Evolutionary conservation across 805 yeast species (phyloP).

Genomic region (Komagataella pastoris): DNA sequence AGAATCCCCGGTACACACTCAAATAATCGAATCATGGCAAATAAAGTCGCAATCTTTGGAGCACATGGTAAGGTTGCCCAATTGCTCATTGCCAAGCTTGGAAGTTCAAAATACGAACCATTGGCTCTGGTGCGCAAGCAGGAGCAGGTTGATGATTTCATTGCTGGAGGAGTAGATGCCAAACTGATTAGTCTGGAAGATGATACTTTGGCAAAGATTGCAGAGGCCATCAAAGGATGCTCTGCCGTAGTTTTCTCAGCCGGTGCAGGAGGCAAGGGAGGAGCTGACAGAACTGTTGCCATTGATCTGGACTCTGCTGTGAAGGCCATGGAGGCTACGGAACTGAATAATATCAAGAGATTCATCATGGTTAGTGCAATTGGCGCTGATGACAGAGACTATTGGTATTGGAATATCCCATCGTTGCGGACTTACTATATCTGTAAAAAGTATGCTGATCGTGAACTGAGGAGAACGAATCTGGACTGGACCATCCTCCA

Average conservation of each 20-base stretch:
- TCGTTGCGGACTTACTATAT: constrained; percentile 33
- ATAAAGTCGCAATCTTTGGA: constrained; percentile 37
- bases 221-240: constrained; percentile 25
- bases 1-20: neutral
- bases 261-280: constrained; percentile 46
- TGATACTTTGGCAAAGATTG: constrained; percentile 20
- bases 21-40: constrained; percentile 4
- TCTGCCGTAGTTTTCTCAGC: constrained; percentile 50
- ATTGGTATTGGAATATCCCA: constrained; percentile 21
- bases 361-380: constrained; percentile 43
- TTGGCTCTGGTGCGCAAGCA: constrained; percentile 30
- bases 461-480: constrained; percentile 22
- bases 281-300: constrained; percentile 24
- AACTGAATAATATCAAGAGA: constrained; percentile 26
- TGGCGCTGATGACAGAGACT: constrained; percentile 35
- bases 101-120: constrained; percentile 20
- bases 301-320: constrained; percentile 56
- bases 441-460: constrained; percentile 51
- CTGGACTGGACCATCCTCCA: constrained; percentile 44
- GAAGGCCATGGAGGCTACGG: constrained; percentile 41
- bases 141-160: constrained; percentile 28
- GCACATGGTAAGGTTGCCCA: constrained; percentile 54
- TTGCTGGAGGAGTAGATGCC: constrained; percentile 19
- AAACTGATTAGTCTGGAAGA: constrained; percentile 23
- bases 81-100: constrained; percentile 23